Evolutionary conservation across 768 basidiomycete genomes (phyloP).

Genomic region (Cystobasidium tubakii): DNA sequence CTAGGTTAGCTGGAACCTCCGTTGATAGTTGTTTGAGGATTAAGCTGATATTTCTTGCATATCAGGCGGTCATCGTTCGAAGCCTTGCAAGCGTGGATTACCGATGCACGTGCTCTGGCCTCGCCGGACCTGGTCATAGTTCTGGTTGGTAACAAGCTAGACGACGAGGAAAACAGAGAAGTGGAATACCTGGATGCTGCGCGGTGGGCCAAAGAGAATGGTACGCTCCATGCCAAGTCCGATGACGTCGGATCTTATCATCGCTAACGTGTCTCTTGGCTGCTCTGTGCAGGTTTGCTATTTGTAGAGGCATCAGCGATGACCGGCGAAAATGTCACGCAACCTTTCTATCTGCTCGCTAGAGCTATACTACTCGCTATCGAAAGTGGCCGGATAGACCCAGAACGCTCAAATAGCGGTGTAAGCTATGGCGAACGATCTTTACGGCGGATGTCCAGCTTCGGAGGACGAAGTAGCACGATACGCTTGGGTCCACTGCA

Average conservation of each 20-base stretch:
- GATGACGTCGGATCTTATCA: neutral
- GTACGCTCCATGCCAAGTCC: slow-evolving; percentile 51
- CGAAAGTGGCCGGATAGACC: slow-evolving; percentile 50
- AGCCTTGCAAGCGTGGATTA: slow-evolving; percentile 79
- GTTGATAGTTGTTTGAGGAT: neutral
- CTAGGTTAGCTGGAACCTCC: slow-evolving; percentile 46
- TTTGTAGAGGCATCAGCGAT: slow-evolving; percentile 90
- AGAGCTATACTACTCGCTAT: slow-evolving; percentile 44
- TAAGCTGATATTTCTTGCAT: too few relatives aligned
- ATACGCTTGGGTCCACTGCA: slow-evolving; percentile 13
- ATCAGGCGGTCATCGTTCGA: slow-evolving; percentile 67
- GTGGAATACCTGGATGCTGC: slow-evolving; percentile 94
- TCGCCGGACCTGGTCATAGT: slow-evolving; percentile 74
- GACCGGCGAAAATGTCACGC: slow-evolving; percentile 81
- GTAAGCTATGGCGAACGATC: slow-evolving; percentile 95
- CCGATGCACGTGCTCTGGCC: slow-evolving; percentile 85
- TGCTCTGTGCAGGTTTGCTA: slow-evolving; percentile 62
- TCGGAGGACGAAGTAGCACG: slow-evolving; percentile 26
- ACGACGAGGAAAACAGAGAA: slow-evolving; percentile 77
- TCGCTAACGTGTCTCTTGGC: too few relatives aligned
- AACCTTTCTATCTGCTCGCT: slow-evolving; percentile 70
- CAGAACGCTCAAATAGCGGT: slow-evolving; percentile 88
- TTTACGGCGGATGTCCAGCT: slow-evolving; percentile 62
- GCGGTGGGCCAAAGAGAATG: slow-evolving; percentile 91
- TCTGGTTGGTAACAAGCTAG: slow-evolving; percentile 66